These are phyloP conservation scores for Cyclaneusma minus DNA, from an alignment of 2,329 filamentous ascomycete species.

Conservation along the genomic window DNA sequence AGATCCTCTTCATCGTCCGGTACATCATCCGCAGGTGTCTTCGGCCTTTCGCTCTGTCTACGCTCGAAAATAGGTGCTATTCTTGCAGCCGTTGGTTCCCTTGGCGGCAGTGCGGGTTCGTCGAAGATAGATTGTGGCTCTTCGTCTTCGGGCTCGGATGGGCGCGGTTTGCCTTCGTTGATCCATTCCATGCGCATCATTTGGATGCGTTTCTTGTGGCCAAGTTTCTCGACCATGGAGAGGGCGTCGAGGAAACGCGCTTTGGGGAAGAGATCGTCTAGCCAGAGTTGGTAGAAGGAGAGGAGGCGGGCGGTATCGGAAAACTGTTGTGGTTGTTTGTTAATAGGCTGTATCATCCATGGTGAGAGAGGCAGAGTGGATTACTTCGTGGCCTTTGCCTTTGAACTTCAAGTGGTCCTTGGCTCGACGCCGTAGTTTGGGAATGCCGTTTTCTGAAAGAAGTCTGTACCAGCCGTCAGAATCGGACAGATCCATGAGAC, in stretches of 20 bases:
- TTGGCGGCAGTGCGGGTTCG: slow-evolving; percentile 11
- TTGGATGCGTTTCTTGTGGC: slow-evolving; percentile 68
- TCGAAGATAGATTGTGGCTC: slow-evolving; percentile 11
- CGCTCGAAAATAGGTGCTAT: slow-evolving; percentile 23
- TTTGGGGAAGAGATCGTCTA: slow-evolving; percentile 89
- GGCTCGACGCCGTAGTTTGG: slow-evolving; percentile 59
- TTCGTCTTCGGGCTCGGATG: slow-evolving; percentile 14
- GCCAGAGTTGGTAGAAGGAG: slow-evolving; percentile 89
- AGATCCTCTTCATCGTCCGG: slow-evolving; percentile 29
- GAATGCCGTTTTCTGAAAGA: slow-evolving; percentile 72
- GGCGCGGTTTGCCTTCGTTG: slow-evolving; percentile 50
- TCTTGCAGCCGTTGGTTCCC: slow-evolving; percentile 16
- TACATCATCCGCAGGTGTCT: slow-evolving; percentile 20
- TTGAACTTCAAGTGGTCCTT: slow-evolving; percentile 61
- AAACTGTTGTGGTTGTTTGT: slow-evolving; percentile 39
- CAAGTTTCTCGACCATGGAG: slow-evolving; percentile 80
- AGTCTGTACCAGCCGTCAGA: slow-evolving; percentile 33
- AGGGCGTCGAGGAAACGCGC: slow-evolving; percentile 87
- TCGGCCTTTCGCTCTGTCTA: slow-evolving; percentile 12
- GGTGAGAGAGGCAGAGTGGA: slow-evolving; percentile 1
- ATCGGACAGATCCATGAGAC: not conserved
- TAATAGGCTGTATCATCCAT: not conserved
- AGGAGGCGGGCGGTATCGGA: slow-evolving; percentile 69
- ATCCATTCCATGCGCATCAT: slow-evolving; percentile 71
- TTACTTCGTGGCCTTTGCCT: slow-evolving; percentile 88